Evolutionary conservation across 108 stramenopile species (phyloP), one percentile per base, ranked within the genome.

Genomic region (Phaeodactylum tricornutum): DNA sequence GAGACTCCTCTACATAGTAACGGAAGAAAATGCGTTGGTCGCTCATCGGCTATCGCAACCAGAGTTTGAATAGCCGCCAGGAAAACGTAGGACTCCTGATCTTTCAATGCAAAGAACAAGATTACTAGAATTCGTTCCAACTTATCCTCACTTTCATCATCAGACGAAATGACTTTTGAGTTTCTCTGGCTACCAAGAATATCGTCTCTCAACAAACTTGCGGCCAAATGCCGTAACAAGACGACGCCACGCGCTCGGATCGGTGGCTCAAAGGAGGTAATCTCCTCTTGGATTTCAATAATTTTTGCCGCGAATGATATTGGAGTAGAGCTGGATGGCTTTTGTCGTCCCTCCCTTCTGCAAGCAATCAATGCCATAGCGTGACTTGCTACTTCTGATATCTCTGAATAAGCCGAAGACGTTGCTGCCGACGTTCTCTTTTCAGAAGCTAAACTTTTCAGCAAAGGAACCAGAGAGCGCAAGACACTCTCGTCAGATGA

Each of bases 71-170:
- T 77, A 3, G 82, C 78, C 29, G 89, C 89, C 19, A 91, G 67
- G 34, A 77, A 91, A 23, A 91, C 89, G 50, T 86, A 91, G 26
- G 89, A 91, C 69, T 91, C 89, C 14, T 61, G 16, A 59, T 91
- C 89, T 4, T 60, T 50, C 29, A 91, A 66, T 29, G 84, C 70
- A 17, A 32, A 34, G 33, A 84, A 51, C 7, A 65, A 76, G 20
- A 86, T 28, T 28, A 61, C 24, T 0, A 78, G 56, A 22, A 68
- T 27, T 19, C 59, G 45, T 4, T 53, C 23, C 1, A 59, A 22
- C n/a, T n/a, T n/a, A n/a, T n/a, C n/a, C n/a, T n/a, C n/a, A n/a
- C n/a, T n/a, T n/a, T n/a, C n/a, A n/a, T n/a, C n/a, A n/a, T n/a
- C n/a, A n/a, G n/a, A n/a, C n/a, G n/a, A n/a, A n/a, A n/a, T n/a